Conservation (phyloP, 441 rosid genomes). For the Erodium chrysanthum region DNA sequence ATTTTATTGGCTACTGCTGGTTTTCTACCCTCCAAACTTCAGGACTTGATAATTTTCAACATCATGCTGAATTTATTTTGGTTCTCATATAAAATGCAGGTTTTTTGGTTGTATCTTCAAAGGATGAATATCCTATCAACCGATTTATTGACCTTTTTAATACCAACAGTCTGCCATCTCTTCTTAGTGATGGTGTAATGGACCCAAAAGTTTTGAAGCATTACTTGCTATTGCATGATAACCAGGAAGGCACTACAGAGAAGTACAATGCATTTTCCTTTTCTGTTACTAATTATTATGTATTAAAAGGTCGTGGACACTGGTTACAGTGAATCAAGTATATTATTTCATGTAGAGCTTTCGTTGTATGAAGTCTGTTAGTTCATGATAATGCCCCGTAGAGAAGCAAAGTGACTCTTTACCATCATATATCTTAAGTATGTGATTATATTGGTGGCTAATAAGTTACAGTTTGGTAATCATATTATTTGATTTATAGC, state of each 20-base stretch:
- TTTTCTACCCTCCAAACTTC: conserved; percentile 10
- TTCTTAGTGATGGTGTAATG: conserved; percentile 83
- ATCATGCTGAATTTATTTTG: not conserved
- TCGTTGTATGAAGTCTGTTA: not conserved
- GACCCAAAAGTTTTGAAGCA: conserved; percentile 88
- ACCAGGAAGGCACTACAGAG: conserved; percentile 70
- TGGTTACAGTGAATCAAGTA: not conserved
- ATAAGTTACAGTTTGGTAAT: not conserved
- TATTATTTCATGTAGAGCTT: conserved; percentile 2
- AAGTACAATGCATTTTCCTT: conserved; percentile 30
- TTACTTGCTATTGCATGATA: conserved; percentile 85
- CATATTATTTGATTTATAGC: not conserved
- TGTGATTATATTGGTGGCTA: not conserved
- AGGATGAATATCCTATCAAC: conserved; percentile 81
- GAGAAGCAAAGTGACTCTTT: conserved; percentile 19
- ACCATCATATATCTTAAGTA: conserved; percentile 14
- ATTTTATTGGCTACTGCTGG: conserved; percentile 18
- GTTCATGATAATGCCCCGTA: not conserved
- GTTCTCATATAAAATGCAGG: conserved; percentile 41
- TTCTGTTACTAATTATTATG: not conserved
- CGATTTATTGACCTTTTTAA: conserved; percentile 78
- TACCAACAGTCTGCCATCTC: conserved; percentile 65
- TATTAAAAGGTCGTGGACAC: not conserved
- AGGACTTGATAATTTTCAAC: conserved; percentile 7
- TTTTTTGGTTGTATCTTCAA: conserved; percentile 86